Conservation (phyloP, 345 rosid genomes). For the Arabidopsis arenosa region DNA sequence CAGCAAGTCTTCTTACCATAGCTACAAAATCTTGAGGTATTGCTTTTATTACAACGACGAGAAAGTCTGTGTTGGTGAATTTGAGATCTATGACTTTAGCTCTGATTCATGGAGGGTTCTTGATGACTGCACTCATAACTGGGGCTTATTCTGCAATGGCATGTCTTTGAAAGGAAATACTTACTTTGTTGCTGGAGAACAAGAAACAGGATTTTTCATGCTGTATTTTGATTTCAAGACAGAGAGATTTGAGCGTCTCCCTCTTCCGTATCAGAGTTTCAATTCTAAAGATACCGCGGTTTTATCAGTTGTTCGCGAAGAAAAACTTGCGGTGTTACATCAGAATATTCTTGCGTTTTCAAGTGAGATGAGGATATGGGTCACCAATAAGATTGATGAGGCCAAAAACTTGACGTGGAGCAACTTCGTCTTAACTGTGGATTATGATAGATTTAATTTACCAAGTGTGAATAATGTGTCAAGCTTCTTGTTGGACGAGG, state of each 20-base stretch:
- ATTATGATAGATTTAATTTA: no score
- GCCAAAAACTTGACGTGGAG: neutral
- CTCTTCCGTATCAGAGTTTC: neutral
- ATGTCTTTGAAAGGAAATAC: slow-evolving; percentile 5
- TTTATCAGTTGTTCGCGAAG: neutral
- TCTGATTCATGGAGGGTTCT: slow-evolving; percentile 19
- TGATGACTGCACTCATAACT: neutral
- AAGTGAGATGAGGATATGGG: neutral
- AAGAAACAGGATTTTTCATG: neutral
- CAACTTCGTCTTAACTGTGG: neutral
- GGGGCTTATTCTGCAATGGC: neutral
- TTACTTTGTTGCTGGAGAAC: neutral
- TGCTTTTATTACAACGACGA: neutral
- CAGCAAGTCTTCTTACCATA: neutral
- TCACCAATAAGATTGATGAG: neutral
- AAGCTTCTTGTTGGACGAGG: slow-evolving; percentile 7
- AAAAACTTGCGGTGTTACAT: neutral
- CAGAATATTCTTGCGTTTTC: neutral
- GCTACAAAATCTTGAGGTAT: slow-evolving; percentile 15
- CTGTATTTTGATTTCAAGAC: neutral
- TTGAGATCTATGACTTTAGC: neutral
- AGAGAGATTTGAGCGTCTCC: neutral
- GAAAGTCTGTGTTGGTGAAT: neutral
- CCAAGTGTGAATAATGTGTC: neutral
- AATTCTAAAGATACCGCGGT: neutral